Evolutionary conservation across 2,329 filamentous ascomycete species (phyloP), one percentile per base, ranked within the genome.

Genomic region (Alternaria ventricosa): DNA sequence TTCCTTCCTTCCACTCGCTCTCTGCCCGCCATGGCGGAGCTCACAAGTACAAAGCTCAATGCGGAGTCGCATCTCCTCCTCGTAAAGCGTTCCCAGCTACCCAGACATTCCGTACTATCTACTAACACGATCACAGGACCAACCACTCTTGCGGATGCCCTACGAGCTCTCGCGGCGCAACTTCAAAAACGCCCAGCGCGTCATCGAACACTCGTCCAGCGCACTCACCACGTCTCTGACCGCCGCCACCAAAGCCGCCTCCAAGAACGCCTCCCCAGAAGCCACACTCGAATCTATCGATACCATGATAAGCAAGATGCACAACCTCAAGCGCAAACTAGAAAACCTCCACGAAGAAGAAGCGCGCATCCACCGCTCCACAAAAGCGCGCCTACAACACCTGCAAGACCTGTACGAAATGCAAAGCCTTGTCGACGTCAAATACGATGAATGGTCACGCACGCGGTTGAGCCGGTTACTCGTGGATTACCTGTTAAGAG

Each of bases 121-220:
- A 56, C 47, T 57, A 49, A 46, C 62, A 57, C 61, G 5, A 23
- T 25, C n/a, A 2, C 69, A 95, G 94, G 96, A 99, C 77, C 95
- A 98, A 87, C 92, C 95, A 5, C 91, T 98, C 69, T 89, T 99
- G 70, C 93, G 94, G 33, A 89, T 98, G 22, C 96, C 96, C 18
- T 91, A 95, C 81, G 96, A 98, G 79, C 91, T 97, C 61, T 90
- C 96, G 22, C 91, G 94, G 60, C 95, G 96, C 79, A 98, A 97
- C 82, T 96, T 98, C 82, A 96, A 97, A 74, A 89, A 90, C 4
- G 92, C 92, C 46, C 92, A 94, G 78, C 89, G 91, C 75, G 85
- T 88, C 67, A 88, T 94, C 78, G 92, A 95, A 77, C 90, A 90
- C 76, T 89, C 92, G 71, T 88, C 87, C 65, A 85, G 86, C 18